Base-by-base conservation (phyloP, 139 green algal species). In the Chlamydomonas sphaeroides region DNA sequence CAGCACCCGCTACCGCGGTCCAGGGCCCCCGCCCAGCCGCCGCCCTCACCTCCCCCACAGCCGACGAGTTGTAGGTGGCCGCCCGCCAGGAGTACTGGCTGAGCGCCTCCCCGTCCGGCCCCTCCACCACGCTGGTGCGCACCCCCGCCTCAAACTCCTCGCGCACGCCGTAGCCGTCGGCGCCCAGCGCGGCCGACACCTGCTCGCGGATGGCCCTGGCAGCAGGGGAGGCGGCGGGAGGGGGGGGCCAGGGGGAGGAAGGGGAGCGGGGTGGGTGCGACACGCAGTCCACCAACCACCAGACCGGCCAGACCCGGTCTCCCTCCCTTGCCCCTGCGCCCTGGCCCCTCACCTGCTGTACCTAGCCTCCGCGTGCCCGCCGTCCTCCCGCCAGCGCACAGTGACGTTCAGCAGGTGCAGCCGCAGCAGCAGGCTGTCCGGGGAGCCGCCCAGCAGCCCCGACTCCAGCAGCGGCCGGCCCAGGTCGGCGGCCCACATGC, bases 81-180 rank as follows among this genome's bases (percentile, higher is more conserved):
- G 33, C 56, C 23, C 38, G 25, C 72, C 72, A 79, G 2, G 63
- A n/a, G 53, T 79, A 79, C 7, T 30, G 14, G 39, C 38, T 79
- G 56, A 57, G 28, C 25, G 72, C 28, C 36, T 42, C 70, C 32
- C 70, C 70, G 33, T 28, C 56, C 5, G 2, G 32, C 51, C 51
- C 21, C 25, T 38, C 32, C 14, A 2, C 30, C 18, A 57, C 56
- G 26, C 5, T 41, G 56, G 72, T 79, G 10, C 56, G 38, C 18
- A 79, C 72, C 1, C 25, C 25, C 28, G 38, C 7, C 4, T 79
- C 72, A 36, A 79, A 79, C 56, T 79, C 72, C 25, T 79, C 51
- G 3, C 72, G 72, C 35, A 79, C 72, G 51, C 72, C 72, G 36
- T 79, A 79, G 56, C 72, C 63, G 72, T 79, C 72, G 0, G 72